Base-by-base conservation (phyloP, 2,329 filamentous ascomycete species). In the Cordyceps cicadae region DNA sequence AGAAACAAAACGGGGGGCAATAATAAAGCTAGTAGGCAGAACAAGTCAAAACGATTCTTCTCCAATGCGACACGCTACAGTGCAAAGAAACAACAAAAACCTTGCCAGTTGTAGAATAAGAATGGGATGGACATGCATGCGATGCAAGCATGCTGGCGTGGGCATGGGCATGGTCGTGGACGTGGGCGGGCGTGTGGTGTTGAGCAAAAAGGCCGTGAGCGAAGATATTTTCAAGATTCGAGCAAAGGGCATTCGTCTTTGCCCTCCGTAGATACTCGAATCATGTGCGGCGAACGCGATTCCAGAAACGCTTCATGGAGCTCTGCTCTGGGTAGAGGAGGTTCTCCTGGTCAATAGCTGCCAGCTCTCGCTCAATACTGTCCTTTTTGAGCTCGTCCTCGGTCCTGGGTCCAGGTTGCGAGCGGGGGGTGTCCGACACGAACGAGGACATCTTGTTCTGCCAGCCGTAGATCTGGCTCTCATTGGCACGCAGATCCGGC, bases 401-500 rank as follows among this genome's bases (percentile, higher is more conserved):
- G 21, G 73, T 70, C 37, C 70, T 64, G 39, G 71, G 71, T 0
- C 69, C 63, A 2, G 67, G 58, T 2, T 72, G 65, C n/a, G 70
- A 66, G 17, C 69, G 65, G 24, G 68, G 62, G 5, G 74, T 76
- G 21, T 75, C 72, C 39, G 71, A 70, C 2, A 67, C 63, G 39
- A 65, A 76, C 63, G 54, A 66, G 45, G 65, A 62, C 12, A 9
- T n/a, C 48, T 62, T 66, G 62, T 71, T 68, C 67, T 87, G 83
- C 85, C 86, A 89, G 48, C 85, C 85, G 67, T 92, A 90, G 17
- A 90, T 80, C 63, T 87, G 80, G 12, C 87, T 84, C 63, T 93
- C 88, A 64, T 87, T 80, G 5, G 87, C 87, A 48, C 92, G 86
- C 53, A 97, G 80, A 70, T 97, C 93, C 0, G 92, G 90, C 52